A percentile compares a stretch with the other conserved stretches of the same genome.
Evolutionary conservation across 352 stramenopile species (phyloP).

Genomic region (Pythium grandisporangium): DNA sequence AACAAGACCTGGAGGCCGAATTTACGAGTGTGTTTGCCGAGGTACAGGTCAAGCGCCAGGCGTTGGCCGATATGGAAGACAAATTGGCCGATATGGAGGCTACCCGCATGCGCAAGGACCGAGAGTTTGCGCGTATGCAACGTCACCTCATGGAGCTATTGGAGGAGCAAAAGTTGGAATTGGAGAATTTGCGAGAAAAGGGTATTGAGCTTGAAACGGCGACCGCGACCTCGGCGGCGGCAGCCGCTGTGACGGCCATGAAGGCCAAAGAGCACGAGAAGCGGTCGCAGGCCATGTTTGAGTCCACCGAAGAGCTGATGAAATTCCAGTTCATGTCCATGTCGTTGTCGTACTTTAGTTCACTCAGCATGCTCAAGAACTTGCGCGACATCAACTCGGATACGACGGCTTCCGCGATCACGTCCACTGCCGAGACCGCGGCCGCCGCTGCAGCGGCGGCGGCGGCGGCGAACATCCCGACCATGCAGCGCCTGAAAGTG

Average conservation of each 20-base stretch:
- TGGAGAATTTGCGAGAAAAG: constrained; percentile 87
- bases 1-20: constrained; percentile 87
- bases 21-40: constrained; percentile 88
- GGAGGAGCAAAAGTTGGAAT: constrained; percentile 90
- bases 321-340: constrained; percentile 97
- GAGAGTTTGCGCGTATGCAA: constrained; percentile 89
- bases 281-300: constrained; percentile 87
- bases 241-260: constrained; percentile 82
- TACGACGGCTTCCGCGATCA: constrained; percentile 83
- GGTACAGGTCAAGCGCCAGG: constrained; percentile 83
- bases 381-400: constrained; percentile 92
- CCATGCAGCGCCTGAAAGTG: constrained; percentile 59
- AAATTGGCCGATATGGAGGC: constrained; percentile 91
- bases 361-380: constrained; percentile 92
- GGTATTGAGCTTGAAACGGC: constrained; percentile 88
- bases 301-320: constrained; percentile 92
- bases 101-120: constrained; percentile 87
- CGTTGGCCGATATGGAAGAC: constrained; percentile 71
- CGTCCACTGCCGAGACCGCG: constrained; percentile 82
- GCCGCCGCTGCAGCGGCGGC: constrained; percentile 79
- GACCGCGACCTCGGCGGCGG: constrained; percentile 86
- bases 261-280: constrained; percentile 89
- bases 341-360: constrained; percentile 93
- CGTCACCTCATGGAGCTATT: constrained; percentile 91
- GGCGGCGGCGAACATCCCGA: constrained; percentile 82